Base-by-base conservation (phyloP, 768 basidiomycete species). In the Lactifluus pinguis region DNA sequence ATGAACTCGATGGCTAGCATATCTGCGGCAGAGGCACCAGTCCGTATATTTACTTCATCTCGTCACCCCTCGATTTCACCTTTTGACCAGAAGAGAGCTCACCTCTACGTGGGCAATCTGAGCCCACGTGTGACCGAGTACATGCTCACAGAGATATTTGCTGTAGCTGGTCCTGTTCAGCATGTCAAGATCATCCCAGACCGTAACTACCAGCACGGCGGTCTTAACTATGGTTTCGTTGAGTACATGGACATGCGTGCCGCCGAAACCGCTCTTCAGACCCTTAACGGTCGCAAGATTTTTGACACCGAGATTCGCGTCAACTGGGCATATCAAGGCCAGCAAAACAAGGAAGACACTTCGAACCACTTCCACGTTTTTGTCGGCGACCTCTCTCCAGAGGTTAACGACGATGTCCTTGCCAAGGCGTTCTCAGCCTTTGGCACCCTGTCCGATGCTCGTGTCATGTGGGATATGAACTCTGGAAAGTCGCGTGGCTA, bases 401-500 rank as follows among this genome's bases (percentile, higher is more conserved):
- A 99, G 73, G 95, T 99, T 72, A 98, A 93, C 72, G 97, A 99
- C 69, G 94, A 95, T 17, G 92, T 98, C 57, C 85, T 99, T 64
- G 87, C 78, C 60, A 98, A 98, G 77, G 97, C 97, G 7, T 99
- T 99, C 79, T 86, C 84, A 68, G 95, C 95, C 42, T 99, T 99
- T 72, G 95, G 94, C 36, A 89, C 89, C 63, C 81, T 99, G 76
- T 95, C 92, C 54, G 97, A 99, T 74, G 95, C 95, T 53, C 85
- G 97, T 38, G 97, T 98, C 62, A 98, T 98, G 95, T 98, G 95
- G 95, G 97, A 99, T 73, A 98, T 98, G 93, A 97, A 95, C 76
- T 95, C 95, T 55, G 97, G 97, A 63, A 98, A 98, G 78, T 92
- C 89, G 69, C 88, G 95, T 69, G 95, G 95, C 45, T 98, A 98